phyloP scores from a whole-genome alignment of 352 stramenopile species.

The Phytophthora sojae region DNA sequence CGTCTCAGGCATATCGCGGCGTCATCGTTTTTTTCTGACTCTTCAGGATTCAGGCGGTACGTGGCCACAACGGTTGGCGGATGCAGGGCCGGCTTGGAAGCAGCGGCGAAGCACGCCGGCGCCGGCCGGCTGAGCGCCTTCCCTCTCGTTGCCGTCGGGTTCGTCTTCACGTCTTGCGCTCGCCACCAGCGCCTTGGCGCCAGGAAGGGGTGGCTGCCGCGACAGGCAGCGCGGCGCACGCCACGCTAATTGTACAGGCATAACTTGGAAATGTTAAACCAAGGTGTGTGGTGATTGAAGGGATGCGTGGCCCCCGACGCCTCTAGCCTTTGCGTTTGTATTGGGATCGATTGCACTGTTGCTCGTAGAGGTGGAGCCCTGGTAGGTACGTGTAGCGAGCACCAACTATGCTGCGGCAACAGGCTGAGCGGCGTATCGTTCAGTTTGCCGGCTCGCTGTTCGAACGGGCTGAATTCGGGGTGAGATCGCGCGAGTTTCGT shows the following conservation, averaged over 20 bases:
- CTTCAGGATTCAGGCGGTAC: conserved; percentile 39
- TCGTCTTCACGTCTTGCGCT: conserved; percentile 8
- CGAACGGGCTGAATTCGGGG: background rate
- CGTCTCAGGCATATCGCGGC: conserved; percentile 22
- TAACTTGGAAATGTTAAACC: conserved; percentile 24
- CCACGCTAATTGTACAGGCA: background rate
- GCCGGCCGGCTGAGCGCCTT: conserved; percentile 9
- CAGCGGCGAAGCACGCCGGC: conserved; percentile 11
- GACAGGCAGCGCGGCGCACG: conserved; percentile 1
- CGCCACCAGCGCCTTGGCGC: background rate
- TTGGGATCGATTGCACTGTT: background rate
- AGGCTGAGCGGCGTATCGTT: background rate
- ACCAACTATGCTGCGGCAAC: background rate
- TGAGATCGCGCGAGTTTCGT: background rate
- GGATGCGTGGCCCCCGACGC: background rate
- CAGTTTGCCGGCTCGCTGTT: background rate
- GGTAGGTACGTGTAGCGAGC: background rate
- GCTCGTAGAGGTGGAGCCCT: background rate
- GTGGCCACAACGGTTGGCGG: conserved; percentile 32
- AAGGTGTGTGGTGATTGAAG: conserved; percentile 5
- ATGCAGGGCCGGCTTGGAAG: conserved; percentile 17
- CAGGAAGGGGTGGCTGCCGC: conserved; percentile 10
- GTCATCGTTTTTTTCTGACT: conserved; percentile 26
- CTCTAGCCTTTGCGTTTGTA: background rate
- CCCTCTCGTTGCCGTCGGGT: conserved; percentile 1